Base-by-base conservation (phyloP, 352 stramenopile species). In the Globisporangium rhizosaccharum region DNA sequence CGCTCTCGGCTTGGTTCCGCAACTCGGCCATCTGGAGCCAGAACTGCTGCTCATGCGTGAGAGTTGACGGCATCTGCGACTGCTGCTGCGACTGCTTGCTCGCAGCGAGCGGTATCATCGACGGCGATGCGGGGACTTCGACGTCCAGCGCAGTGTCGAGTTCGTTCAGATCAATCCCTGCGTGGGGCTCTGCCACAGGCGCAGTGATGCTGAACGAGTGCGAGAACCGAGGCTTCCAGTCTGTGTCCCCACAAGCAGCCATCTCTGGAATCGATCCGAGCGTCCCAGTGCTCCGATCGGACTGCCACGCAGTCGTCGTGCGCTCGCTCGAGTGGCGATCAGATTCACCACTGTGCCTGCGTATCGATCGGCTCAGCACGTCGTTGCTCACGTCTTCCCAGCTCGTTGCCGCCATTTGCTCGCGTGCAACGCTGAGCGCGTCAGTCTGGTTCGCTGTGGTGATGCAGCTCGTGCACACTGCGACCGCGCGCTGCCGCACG, bases 21-120 rank as follows among this genome's bases (percentile, higher is more conserved):
- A 84, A 65, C 23, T 84, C 70, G 11, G 70, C 72, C 49, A 84
- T 82, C 41, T 79, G 74, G 23, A 76, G 57, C 72, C 71, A 84
- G 42, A 84, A 41, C 51, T 78, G 58, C 51, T 63, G 28, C 42
- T 63, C 50, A 26, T 63, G 58, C 5, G 58, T 58, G 11, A 63
- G 51, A n/a, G 15, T 23, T 12, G 33, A 33, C 53, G 53, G 17
- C 37, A n/a, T 28, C 11, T 57, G 20, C 20, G 12, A 6, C n/a
- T 56, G n/a, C 20, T 44, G 20, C 28, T 58, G 37, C 15, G 26
- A 30, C 17, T 23, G 50, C 25, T 44, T 28, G 50, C 26, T 55
- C 2, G 6, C 7, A 37, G 33, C 9, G 1, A 7, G 33, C 2
- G 9, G 33, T 7, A 37, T 11, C 9, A 11, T 37, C 7, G 33